These are phyloP conservation scores for Escovopsis sp. DNA, from an alignment of 2,329 filamentous ascomycete genomes.

Conservation along the genomic window DNA sequence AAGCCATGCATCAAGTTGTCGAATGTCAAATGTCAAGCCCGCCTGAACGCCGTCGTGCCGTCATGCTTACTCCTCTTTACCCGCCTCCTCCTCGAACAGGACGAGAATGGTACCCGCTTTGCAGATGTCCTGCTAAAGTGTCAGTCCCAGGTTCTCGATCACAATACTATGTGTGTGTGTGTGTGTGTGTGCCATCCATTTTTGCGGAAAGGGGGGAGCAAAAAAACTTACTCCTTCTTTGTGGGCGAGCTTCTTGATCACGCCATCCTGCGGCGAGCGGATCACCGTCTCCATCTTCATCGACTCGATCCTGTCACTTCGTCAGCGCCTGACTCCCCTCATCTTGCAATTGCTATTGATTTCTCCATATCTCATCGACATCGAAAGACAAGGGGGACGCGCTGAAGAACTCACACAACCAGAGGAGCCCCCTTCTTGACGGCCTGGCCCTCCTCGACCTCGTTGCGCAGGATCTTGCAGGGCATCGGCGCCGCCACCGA, in stretches of 20 bases:
- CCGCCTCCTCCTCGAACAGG: conserved; percentile 46
- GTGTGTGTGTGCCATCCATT: no score
- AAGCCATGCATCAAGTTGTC: no score
- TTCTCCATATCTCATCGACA: no score
- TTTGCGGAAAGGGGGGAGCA: not conserved
- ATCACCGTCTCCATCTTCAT: conserved; percentile 89
- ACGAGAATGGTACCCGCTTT: conserved; percentile 64
- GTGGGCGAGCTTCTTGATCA: conserved; percentile 59
- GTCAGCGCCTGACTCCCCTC: no score
- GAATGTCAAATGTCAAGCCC: no score
- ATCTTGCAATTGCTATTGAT: no score
- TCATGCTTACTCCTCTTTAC: conserved; percentile 11
- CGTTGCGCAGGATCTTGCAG: conserved; percentile 85
- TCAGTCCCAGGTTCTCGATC: no score
- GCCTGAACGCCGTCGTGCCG: conserved; percentile 4
- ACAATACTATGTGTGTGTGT: no score
- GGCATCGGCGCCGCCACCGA: conserved; percentile 92
- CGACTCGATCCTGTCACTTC: conserved; percentile 51
- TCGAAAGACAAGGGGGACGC: not conserved
- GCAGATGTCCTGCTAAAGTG: conserved; percentile 50
- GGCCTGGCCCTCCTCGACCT: conserved; percentile 65
- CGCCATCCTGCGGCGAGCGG: conserved; percentile 57
- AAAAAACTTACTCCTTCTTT: conserved; percentile 50
- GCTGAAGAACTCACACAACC: conserved; percentile 49
- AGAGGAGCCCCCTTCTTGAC: conserved; percentile 79